Conservation (phyloP, 768 basidiomycete species). For the Boletus vermiculosoides region DNA sequence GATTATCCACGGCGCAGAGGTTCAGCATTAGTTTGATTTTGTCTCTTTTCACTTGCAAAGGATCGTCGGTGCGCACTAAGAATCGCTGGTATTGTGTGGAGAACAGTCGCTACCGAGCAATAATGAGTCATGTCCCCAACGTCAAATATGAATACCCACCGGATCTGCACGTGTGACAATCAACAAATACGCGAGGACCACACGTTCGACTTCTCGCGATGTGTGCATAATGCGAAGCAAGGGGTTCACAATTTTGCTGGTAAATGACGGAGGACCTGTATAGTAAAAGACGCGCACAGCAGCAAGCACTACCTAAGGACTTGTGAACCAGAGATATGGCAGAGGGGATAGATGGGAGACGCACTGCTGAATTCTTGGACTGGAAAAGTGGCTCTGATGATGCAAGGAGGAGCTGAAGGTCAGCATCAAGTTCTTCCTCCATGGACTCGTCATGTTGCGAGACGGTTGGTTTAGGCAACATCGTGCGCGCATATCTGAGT, state of each 20-base stretch:
- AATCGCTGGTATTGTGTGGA: slow-evolving; percentile 62
- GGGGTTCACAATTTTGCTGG: slow-evolving; percentile 61
- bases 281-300: slow-evolving; percentile 75
- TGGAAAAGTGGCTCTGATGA: slow-evolving; percentile 77
- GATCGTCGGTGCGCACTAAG: slow-evolving; percentile 67
- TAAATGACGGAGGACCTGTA: slow-evolving; percentile 55
- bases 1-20: slow-evolving; percentile 64
- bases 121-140: background rate
- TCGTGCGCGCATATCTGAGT: slow-evolving; percentile 75
- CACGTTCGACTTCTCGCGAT: slow-evolving; percentile 72
- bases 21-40: slow-evolving; percentile 76
- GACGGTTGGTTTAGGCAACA: slow-evolving; percentile 66
- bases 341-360: slow-evolving; percentile 22
- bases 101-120: slow-evolving; percentile 45
- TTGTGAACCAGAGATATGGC: background rate
- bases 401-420: slow-evolving; percentile 71
- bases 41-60: slow-evolving; percentile 60
- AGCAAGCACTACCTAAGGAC: slow-evolving; percentile 71
- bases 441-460: slow-evolving; percentile 29
- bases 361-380: slow-evolving; percentile 83
- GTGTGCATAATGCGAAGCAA: slow-evolving; percentile 68
- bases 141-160: slow-evolving; percentile 42
- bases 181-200: slow-evolving; percentile 70
- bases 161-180: slow-evolving; percentile 63
- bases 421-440: slow-evolving; percentile 72